These are phyloP conservation scores for Mycena pura DNA, from an alignment of 768 basidiomycete species.

Conservation along the genomic window DNA sequence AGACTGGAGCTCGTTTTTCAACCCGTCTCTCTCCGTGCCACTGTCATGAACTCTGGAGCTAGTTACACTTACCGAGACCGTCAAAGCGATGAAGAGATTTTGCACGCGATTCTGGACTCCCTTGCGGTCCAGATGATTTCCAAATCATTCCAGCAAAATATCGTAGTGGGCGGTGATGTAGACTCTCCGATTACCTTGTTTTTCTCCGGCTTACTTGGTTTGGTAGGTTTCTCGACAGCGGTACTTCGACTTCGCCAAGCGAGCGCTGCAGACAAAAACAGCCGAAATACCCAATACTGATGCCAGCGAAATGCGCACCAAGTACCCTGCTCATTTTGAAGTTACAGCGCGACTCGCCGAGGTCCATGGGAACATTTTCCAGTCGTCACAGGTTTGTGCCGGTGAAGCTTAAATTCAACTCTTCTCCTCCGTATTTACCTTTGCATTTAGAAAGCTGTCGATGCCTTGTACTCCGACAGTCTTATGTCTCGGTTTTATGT, in stretches of 20 bases:
- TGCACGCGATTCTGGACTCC: not conserved
- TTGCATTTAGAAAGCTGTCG: not conserved
- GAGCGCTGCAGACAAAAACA: not conserved
- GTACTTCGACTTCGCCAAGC: not conserved
- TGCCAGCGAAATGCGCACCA: not conserved
- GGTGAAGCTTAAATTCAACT: no score
- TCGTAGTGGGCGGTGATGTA: no score
- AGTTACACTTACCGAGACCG: not conserved
- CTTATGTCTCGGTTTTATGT: constrained; percentile 3
- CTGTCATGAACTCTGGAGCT: no score
- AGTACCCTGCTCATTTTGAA: constrained; percentile 4
- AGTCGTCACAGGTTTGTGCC: not conserved
- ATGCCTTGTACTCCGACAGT: constrained; percentile 6
- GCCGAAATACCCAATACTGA: not conserved
- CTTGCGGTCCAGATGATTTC: not conserved
- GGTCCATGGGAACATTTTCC: not conserved
- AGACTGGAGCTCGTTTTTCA: no score
- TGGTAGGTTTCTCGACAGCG: not conserved
- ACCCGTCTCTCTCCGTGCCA: no score
- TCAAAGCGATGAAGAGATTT: not conserved
- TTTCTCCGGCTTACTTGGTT: not conserved
- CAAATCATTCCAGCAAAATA: not conserved
- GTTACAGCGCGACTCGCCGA: not conserved
- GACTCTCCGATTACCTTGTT: not conserved
- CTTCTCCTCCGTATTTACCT: no score